Conservation (phyloP, 495 filamentous ascomycete genomes). For the Xylaria castorea region DNA sequence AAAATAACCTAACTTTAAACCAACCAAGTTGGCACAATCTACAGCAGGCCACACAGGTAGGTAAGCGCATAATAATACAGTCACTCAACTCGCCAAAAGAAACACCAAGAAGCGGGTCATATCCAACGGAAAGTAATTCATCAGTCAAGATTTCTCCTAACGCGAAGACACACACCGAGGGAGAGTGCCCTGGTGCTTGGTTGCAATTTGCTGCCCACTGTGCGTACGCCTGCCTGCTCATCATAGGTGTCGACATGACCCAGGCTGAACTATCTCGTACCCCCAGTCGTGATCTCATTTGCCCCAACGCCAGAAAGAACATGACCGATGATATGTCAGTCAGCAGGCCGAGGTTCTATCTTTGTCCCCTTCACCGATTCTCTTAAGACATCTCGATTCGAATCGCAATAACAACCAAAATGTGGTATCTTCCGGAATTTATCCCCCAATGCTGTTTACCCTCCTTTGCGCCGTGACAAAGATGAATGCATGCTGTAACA, state of each 20-base stretch:
- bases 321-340: neutral
- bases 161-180: neutral
- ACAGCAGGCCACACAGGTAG: too few species aligned
- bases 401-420: constrained; percentile 19
- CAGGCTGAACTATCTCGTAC: neutral
- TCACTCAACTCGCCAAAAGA: neutral
- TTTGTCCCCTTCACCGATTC: neutral
- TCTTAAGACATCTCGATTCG: neutral
- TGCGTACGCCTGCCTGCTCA: neutral
- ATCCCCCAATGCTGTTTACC: constrained; percentile 15
- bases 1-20: too few species aligned
- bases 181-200: neutral
- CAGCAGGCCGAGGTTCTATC: neutral
- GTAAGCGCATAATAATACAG: too few species aligned
- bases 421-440: constrained; percentile 27
- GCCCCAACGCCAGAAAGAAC: neutral
- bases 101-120: neutral
- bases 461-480: constrained; percentile 23
- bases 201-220: neutral
- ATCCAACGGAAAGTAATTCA: neutral
- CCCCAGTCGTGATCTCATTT: constrained; percentile 20
- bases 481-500: constrained; percentile 27
- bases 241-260: neutral
- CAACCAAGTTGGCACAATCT: too few species aligned
- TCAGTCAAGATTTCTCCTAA: neutral